These are phyloP conservation scores for Lactarius sanguifluus DNA, from an alignment of 768 basidiomycete species.

Conservation along the genomic window DNA sequence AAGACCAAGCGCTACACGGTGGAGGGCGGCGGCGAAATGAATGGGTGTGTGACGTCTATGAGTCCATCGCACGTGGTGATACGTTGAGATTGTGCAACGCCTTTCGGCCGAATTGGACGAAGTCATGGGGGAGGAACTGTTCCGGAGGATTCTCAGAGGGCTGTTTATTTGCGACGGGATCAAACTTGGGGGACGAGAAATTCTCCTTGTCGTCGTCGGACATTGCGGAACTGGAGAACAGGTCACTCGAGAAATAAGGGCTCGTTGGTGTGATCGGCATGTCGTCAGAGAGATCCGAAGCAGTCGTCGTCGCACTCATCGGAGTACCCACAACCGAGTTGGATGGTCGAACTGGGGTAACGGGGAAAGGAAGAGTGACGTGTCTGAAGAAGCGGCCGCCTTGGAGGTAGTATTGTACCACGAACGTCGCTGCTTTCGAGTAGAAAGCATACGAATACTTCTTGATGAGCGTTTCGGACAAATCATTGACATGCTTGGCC, in stretches of 20 bases:
- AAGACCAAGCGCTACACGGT: conserved; percentile 27
- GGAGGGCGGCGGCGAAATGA: conserved; percentile 22
- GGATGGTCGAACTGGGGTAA: conserved; percentile 57
- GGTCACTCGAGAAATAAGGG: conserved; percentile 53
- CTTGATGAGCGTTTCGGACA: conserved; percentile 95
- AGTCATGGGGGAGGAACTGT: conserved; percentile 79
- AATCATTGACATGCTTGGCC: conserved; percentile 83
- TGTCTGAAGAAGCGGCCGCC: conserved; percentile 72
- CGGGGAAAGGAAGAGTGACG: conserved; percentile 51
- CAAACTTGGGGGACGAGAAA: conserved; percentile 55
- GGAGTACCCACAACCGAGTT: conserved; percentile 66
- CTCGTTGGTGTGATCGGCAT: conserved; percentile 82
- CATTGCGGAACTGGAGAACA: conserved; percentile 58
- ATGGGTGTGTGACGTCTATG: conserved; percentile 43
- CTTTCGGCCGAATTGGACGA: conserved; percentile 73
- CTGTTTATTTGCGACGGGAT: conserved; percentile 71
- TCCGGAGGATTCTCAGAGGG: conserved; percentile 67
- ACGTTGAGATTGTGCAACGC: conserved; percentile 78
- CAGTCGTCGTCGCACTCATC: conserved; percentile 67
- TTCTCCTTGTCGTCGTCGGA: conserved; percentile 84
- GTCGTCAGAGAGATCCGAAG: conserved; percentile 78
- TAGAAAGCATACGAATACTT: conserved; percentile 98
- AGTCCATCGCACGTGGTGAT: conserved; percentile 55
- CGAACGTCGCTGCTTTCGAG: conserved; percentile 91
- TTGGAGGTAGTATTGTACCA: conserved; percentile 90